A percentile compares a stretch with the other conserved stretches of the same genome.
These are phyloP conservation scores for Medicago ruthenica DNA, from an alignment of 306 rosid species.

Conservation along the genomic window DNA sequence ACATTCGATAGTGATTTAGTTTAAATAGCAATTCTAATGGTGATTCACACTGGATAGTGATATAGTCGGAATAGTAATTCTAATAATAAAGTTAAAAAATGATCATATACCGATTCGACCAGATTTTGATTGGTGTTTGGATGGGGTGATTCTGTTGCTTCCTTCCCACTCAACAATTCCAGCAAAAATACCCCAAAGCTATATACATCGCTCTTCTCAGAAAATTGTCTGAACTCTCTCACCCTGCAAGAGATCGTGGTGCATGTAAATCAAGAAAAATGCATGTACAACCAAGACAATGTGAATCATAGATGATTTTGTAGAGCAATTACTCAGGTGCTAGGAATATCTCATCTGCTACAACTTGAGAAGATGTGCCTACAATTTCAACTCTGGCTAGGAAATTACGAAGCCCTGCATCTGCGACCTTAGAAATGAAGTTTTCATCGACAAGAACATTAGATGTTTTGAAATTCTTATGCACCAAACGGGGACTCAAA, in stretches of 20 bases:
- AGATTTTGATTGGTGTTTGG: slow-evolving; percentile 59
- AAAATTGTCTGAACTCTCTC: slow-evolving; percentile 80
- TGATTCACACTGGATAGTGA: background rate
- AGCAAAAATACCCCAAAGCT: slow-evolving; percentile 87
- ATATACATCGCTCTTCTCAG: slow-evolving; percentile 89
- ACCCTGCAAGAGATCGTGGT: slow-evolving; percentile 65
- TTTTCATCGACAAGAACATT: slow-evolving; percentile 91
- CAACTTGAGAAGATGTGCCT: slow-evolving; percentile 76
- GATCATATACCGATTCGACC: slow-evolving; percentile 53
- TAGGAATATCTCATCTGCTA: slow-evolving; percentile 68
- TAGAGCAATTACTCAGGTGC: slow-evolving; percentile 76
- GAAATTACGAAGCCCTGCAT: slow-evolving; percentile 70
- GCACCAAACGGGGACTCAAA: slow-evolving; percentile 79
- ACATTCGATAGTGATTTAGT: background rate
- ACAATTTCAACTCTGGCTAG: slow-evolving; percentile 69
- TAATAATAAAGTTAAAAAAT: background rate
- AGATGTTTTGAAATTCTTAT: slow-evolving; percentile 85
- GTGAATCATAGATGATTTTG: background rate
- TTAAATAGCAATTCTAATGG: background rate
- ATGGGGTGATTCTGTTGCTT: slow-evolving; percentile 64
- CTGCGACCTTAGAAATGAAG: slow-evolving; percentile 89
- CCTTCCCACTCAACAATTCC: slow-evolving; percentile 77
- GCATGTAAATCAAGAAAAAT: slow-evolving; percentile 11
- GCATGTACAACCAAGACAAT: slow-evolving; percentile 23
- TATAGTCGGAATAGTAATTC: background rate